A percentile compares a stretch with the other conserved stretches of the same genome.
Conservation (phyloP, 208 protist species). For the Trypanosoma melophagium region DNA sequence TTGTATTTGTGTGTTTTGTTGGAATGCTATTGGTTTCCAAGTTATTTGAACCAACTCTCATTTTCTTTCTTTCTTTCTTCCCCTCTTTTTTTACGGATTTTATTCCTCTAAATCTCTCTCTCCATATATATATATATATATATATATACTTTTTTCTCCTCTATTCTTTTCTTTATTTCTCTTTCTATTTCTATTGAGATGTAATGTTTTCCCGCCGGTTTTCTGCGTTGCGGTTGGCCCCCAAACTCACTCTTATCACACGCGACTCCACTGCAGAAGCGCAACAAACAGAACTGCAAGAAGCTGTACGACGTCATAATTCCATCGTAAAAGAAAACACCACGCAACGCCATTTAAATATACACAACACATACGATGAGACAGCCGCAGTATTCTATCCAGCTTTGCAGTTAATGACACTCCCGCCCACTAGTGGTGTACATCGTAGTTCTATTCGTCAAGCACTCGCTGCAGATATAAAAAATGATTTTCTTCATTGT, state of each 20-base stretch:
- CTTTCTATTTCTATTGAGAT: background rate
- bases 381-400: slow-evolving; percentile 41
- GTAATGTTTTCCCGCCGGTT: slow-evolving; percentile 16
- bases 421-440: slow-evolving; percentile 49
- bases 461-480: slow-evolving; percentile 27
- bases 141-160: no score
- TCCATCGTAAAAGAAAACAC: background rate
- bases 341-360: background rate
- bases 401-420: slow-evolving; percentile 43
- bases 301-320: slow-evolving; percentile 16
- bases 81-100: slow-evolving; percentile 17
- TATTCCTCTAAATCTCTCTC: background rate
- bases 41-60: slow-evolving; percentile 7
- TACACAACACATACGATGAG: slow-evolving; percentile 46
- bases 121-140: no score
- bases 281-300: slow-evolving; percentile 16
- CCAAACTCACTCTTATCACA: slow-evolving; percentile 14
- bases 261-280: slow-evolving; percentile 7
- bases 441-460: slow-evolving; percentile 43
- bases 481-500: slow-evolving; percentile 14
- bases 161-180: background rate
- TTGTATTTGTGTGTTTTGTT: slow-evolving; percentile 1
- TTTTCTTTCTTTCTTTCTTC: slow-evolving; percentile 6
- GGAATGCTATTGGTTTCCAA: no score
- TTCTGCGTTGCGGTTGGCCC: slow-evolving; percentile 4